phyloP scores from a whole-genome alignment of 2,329 filamentous ascomycete genomes.

The Tothia fuscella region DNA sequence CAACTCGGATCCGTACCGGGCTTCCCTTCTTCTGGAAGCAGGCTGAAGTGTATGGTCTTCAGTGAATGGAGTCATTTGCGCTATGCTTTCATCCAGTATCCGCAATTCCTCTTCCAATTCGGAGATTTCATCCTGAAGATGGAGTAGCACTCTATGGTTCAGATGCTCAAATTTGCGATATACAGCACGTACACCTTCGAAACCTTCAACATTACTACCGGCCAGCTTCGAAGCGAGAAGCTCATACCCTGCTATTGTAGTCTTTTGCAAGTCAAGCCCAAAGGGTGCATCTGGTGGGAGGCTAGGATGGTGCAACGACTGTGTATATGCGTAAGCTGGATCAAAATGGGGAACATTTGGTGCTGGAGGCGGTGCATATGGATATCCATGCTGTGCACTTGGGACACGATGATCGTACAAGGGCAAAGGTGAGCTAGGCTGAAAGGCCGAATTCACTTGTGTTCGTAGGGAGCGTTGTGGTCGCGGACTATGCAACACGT shows the following conservation, averaged over 20 bases:
- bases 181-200: conserved; percentile 39
- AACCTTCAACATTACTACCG: not conserved
- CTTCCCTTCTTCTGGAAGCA: conserved; percentile 49
- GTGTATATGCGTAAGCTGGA: not conserved
- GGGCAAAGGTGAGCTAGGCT: conserved; percentile 5
- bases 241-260: conserved; percentile 26
- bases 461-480: conserved; percentile 14
- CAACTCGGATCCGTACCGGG: conserved; percentile 42
- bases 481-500: conserved; percentile 25
- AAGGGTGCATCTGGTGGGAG: not conserved
- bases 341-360: not conserved
- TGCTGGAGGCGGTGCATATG: not conserved
- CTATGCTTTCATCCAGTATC: conserved; percentile 50
- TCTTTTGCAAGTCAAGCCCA: conserved; percentile 16
- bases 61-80: conserved; percentile 24
- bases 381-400: not conserved
- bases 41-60: conserved; percentile 25
- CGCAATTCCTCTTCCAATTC: conserved; percentile 71
- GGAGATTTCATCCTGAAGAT: conserved; percentile 73
- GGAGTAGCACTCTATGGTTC: conserved; percentile 70
- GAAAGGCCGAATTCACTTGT: conserved; percentile 1
- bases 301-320: not conserved
- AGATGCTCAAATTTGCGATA: conserved; percentile 75
- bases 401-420: conserved; percentile 4
- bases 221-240: conserved; percentile 24